Base-by-base conservation (phyloP, 2,329 filamentous ascomycete species). In the Xylariaceae sp. region DNA sequence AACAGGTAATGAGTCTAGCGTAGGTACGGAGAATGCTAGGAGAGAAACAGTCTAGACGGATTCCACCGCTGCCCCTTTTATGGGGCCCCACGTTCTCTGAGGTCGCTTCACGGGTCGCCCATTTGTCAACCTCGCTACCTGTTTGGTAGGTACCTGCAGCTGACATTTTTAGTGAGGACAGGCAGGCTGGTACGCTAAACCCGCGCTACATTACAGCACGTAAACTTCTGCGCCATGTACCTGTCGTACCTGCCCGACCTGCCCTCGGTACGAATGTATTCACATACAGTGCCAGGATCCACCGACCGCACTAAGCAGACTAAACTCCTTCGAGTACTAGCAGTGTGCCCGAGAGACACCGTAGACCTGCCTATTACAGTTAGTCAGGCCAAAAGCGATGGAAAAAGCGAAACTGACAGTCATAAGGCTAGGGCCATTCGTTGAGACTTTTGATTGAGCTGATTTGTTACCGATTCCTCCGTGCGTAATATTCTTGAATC, bases 21-120 rank as follows among this genome's bases (percentile, higher is more conserved):
- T 42, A 42, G 37, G 37, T 42, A 42, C 37, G 37, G 37, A 42
- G 8, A 10, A 10, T 42, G 37, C 37, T 42, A 42, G 37, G 11
- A 42, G 37, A 13, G 8, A 42, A 42, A 8, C 37, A 42, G 37
- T 42, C 37, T 42, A 42, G 37, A 42, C 9, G 37, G 11, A 9
- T 30, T 30, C 23, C 23, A 30, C 23, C 23, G 23, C 8, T 42
- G 37, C 60, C 60, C 60, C 60, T 59, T 62, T 62, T 62, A 62
- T 55, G 60, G 60, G 57, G 58, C 55, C 39, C 49, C 39, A 48
- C 49, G 49, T 53, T 53, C 8, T 55, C 42, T 45, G 13, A 6
- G 42, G 42, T 45, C 11, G 13, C n/a, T 45, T 13, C 42, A 6
- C 42, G n/a, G 42, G 42, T 45, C 42, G n/a, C 42, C 42, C 13